These are phyloP conservation scores for Gossypium gossypioides DNA, from an alignment of 441 rosid genomes.

Conservation along the genomic window DNA sequence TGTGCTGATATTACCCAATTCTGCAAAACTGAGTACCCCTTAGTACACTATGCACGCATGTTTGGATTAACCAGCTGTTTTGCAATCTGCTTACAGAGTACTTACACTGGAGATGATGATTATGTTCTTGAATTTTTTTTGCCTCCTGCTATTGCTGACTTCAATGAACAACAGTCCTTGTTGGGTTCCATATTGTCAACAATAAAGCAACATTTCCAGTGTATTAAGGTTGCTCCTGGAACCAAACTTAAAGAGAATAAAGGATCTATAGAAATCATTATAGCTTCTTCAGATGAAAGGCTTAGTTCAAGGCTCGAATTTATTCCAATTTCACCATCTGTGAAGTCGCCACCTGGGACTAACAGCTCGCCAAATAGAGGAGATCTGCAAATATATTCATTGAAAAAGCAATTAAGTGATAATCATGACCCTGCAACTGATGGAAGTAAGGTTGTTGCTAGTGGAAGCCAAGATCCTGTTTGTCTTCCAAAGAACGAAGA, in stretches of 20 bases:
- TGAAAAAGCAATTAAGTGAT: constrained; percentile 25
- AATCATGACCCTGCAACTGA: constrained; percentile 26
- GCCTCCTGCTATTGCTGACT: constrained; percentile 38
- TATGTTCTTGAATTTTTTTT: constrained; percentile 79
- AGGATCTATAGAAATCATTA: constrained; percentile 50
- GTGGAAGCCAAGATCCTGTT: constrained; percentile 20
- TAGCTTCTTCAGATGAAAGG: constrained; percentile 39
- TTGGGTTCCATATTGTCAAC: constrained; percentile 58
- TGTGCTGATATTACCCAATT: constrained; percentile 56
- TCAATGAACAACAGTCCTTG: constrained; percentile 40
- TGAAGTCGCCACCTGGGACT: constrained; percentile 24
- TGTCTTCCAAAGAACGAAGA: constrained; percentile 29
- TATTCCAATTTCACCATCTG: constrained; percentile 26
- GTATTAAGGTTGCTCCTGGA: constrained; percentile 71
- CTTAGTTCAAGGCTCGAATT: constrained; percentile 40
- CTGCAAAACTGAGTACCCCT: constrained; percentile 77
- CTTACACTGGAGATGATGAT: constrained; percentile 66
- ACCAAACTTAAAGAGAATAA: constrained; percentile 44
- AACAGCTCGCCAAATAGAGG: constrained; percentile 23
- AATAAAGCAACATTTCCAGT: constrained; percentile 63
- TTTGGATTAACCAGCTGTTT: constrained; percentile 60
- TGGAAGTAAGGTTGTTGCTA: constrained; percentile 21
- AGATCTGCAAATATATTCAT: constrained; percentile 24
- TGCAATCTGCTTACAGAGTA: constrained; percentile 69
- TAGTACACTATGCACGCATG: constrained; percentile 87